Base-by-base conservation (phyloP, 176 grass and related monocot genomes). In the Hsuehochloa calcarea region DNA sequence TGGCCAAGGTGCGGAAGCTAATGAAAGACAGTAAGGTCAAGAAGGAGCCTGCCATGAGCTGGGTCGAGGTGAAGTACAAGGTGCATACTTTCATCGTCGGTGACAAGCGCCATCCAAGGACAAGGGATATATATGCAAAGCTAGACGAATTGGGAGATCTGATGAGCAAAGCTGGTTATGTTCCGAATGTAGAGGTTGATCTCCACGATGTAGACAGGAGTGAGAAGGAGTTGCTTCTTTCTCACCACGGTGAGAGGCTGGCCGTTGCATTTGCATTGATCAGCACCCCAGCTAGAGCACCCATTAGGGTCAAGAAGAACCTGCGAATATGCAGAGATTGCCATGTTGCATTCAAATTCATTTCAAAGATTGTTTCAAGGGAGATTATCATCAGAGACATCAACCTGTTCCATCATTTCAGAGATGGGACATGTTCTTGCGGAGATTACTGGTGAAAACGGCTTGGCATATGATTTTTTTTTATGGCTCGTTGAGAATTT, bases 31-130 rank as follows among this genome's bases (percentile, higher is more conserved):
- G 65, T 60, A 89, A 84, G 17, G 69, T 95, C 39, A 93, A 81
- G 82, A 93, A 98, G 83, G 86, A 98, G 56, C 87, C 89, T 70
- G 96, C 91, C 41, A 93, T 93, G 85, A 98, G 96, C 51, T 98
- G 96, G 96, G 87, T 98, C n/a, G 96, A 98, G 86, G 22, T 84
- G 70, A 98, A 95, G 85, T 88, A 92, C 69, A 88, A 78, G 81
- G 90, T 95, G 74, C 93, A 95, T 79, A 93, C 93, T 74, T 98
- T 92, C 82, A 87, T 92, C 79, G 93, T 93, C 19, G 91, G 91
- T 49, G 95, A 97, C 67, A 88, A 88, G 68, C 91, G 78, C 72
- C 95, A 97, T 68, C 78, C 67, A 20, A 92, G 83, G 68, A 86
- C 89, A 46, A 75, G 16, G 49, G 77, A 98, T 37, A 95, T 98